Evolutionary conservation across 1,284 basidiomycete genomes (phyloP), one percentile per base, ranked within the genome.

Genomic region (Cryptococcus floricola): DNA sequence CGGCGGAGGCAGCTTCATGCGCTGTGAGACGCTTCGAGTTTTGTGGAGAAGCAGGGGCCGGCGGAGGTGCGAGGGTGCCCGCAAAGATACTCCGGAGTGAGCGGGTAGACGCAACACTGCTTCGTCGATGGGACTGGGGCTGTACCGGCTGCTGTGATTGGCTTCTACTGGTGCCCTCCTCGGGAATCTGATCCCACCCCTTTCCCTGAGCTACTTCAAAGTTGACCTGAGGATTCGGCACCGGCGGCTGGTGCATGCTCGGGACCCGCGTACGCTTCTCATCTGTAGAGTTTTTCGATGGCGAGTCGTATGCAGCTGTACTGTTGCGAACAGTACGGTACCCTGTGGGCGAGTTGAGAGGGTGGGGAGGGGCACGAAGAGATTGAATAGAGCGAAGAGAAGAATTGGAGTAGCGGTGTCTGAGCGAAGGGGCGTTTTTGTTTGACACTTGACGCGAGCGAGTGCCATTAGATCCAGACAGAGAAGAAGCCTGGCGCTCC

Each of bases 331-430:
- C 49, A 1, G 63, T 58, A 16, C 65, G 54, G 19, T 58, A 63
- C 1, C 63, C 65, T 7, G 64, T 66, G 6, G 73, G 70, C 13
- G 69, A 70, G 52, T 76, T 76, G 54, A 76, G 68, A 13, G 74
- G 74, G 52, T 76, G 74, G 10, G 73, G 73, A 23, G 74, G 72
- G 0, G 72, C 74, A 12, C 74, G 69, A 28, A 72, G 63, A 18
- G 70, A 73, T 52, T 69, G 68, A 13, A 71, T 62, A 10, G 69
- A 71, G 9, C 74, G 69, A 6, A 74, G 54, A 4, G 71, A 73
- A 1, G 69, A 66, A 49, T 72, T 65, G 27, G 68, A 71, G 23
- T 59, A 59, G 8, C 65, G 61, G 45, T 70, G 70, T 8, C 65
- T 64, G 2, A 72, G 55, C 7, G 53, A 51, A 7, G 48, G 62